A percentile compares a stretch with the other conserved stretches of the same genome.
These are phyloP conservation scores for Fabrea salina DNA, from an alignment of 169 alveolate genomes.

Conservation along the genomic window DNA sequence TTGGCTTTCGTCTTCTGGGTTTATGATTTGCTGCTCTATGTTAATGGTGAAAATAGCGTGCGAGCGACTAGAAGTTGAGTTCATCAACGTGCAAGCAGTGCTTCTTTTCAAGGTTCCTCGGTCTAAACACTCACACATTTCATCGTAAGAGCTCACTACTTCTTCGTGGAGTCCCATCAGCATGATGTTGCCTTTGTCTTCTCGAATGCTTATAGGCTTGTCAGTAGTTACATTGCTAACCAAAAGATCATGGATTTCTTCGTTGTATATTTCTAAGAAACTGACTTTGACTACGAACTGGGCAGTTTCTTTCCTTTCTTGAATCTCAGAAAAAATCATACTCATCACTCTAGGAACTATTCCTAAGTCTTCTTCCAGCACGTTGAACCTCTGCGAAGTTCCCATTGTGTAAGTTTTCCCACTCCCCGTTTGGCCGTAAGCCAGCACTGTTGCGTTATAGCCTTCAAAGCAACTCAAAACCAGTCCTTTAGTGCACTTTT, in stretches of 20 bases:
- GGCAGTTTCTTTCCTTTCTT: constrained; percentile 52
- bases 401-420: constrained; percentile 91
- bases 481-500: constrained; percentile 58
- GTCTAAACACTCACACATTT: constrained; percentile 57
- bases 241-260: constrained; percentile 69
- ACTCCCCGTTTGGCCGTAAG: constrained; percentile 90
- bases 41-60: constrained; percentile 91
- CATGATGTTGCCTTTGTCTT: constrained; percentile 57
- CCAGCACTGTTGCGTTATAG: constrained; percentile 86
- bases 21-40: constrained; percentile 62
- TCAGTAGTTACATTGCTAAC: constrained; percentile 44
- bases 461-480: constrained; percentile 79
- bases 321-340: constrained; percentile 60
- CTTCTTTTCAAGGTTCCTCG: constrained; percentile 74
- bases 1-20: constrained; percentile 3
- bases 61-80: constrained; percentile 82
- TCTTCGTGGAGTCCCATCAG: constrained; percentile 67
- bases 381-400: constrained; percentile 30
- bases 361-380: constrained; percentile 60
- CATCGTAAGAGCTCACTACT: constrained; percentile 57
- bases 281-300: constrained; percentile 62
- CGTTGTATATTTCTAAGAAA: constrained; percentile 77
- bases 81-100: constrained; percentile 83
- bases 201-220: constrained; percentile 46
- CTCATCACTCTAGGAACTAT: constrained; percentile 76